Evolutionary conservation across 2,329 filamentous ascomycete genomes (phyloP), one percentile per base, ranked within the genome.

Genomic region (Tolypocladium cylindrosporum): DNA sequence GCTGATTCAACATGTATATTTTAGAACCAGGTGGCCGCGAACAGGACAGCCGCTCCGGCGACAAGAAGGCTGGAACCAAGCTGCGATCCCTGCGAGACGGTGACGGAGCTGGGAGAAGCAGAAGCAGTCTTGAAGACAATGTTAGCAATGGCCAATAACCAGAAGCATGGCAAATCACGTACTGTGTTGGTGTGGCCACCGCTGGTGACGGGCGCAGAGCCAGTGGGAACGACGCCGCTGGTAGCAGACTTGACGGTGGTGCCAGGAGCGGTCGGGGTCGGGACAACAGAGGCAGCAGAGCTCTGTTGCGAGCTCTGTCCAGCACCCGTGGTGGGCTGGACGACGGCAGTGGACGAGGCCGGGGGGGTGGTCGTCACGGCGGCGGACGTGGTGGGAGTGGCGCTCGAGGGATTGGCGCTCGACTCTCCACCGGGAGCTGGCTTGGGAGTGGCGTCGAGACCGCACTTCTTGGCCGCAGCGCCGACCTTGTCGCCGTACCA

Each of bases 401-500:
- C 31, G 36, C 43, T 36, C 37, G 59, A 59, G 5, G 58, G 55
- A n/a, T 56, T 55, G 11, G 39, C 31, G 27, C 61, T 57, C 16
- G 55, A 58, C 40, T 61, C 60, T 24, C 27, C 58, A 19, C 41
- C 59, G 27, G 50, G 56, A 54, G 58, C 60, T 9, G 64, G 57
- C 56, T 59, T 61, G 36, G 67, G 68, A 11, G 63, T 66, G 45
- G 60, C 53, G 10, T 59, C 58, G 16, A 63, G 58, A 21, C 70
- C 69, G 59, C 75, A 75, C 10, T 63, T 68, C 19, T 68, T 60
- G 14, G 76, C 76, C 27, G 72, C 74, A 1, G 62, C 62, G 21
- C 62, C 60, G 24, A 79, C 71, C 11, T 69, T 66, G 21, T 62
- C 58, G 19, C 75, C 72, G 55, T 79, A 79, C 60, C 72, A 69